A percentile compares a stretch with the other conserved stretches of the same genome.
Evolutionary conservation across 2,329 filamentous ascomycete genomes (phyloP).

Genomic region (Microdochium trichocladiopsis): DNA sequence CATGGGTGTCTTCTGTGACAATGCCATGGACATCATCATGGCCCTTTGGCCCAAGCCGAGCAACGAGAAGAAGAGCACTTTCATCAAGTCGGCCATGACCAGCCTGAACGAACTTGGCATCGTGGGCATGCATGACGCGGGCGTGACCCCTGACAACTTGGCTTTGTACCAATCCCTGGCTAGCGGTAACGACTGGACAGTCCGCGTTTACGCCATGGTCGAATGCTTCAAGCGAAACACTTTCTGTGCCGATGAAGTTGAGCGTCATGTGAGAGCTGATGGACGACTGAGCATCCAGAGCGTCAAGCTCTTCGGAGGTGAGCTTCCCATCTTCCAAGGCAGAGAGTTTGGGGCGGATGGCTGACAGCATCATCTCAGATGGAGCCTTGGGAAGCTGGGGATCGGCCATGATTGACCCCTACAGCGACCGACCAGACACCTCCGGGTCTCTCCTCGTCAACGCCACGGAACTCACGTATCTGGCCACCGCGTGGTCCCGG

Average conservation of each 20-base stretch:
- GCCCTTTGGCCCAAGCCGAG: conserved; percentile 50
- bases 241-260: conserved; percentile 48
- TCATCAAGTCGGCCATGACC: conserved; percentile 52
- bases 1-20: conserved; percentile 65
- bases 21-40: conserved; percentile 59
- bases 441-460: conserved; percentile 62
- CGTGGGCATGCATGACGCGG: conserved; percentile 64
- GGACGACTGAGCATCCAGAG: conserved; percentile 50
- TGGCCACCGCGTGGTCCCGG: conserved; percentile 51
- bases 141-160: conserved; percentile 48
- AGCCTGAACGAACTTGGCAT: conserved; percentile 58
- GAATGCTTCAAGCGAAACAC: conserved; percentile 59
- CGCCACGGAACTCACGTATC: conserved; percentile 44
- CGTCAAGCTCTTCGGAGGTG: conserved; percentile 64
- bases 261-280: conserved; percentile 33
- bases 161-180: conserved; percentile 46
- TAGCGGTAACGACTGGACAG: conserved; percentile 43
- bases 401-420: conserved; percentile 64
- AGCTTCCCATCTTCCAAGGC: conserved; percentile 8
- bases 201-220: conserved; percentile 62
- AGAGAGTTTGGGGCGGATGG: too few relatives aligned
- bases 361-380: too few relatives aligned
- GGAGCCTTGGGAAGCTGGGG: conserved; percentile 67
- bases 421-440: conserved; percentile 53
- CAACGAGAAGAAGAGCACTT: conserved; percentile 41